Conservation (phyloP, 257 asterid species). For the Schizonepeta tenuifolia region DNA sequence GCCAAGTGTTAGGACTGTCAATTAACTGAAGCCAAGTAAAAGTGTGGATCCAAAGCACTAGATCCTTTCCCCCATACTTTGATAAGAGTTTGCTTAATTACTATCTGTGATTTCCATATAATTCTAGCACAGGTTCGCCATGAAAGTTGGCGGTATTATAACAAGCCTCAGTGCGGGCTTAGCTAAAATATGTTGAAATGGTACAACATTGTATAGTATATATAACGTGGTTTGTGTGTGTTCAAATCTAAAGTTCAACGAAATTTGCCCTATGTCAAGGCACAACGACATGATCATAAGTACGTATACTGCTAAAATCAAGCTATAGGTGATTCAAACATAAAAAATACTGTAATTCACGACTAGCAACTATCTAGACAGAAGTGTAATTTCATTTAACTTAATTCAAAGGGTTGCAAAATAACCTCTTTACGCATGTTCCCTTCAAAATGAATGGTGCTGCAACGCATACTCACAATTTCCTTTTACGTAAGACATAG, state of each 20-base stretch:
- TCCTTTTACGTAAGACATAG: not conserved
- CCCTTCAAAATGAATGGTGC: not conserved
- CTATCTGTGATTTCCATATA: not conserved
- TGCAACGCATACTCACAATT: not conserved
- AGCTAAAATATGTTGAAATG: not conserved
- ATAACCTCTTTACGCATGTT: slow-evolving; percentile 2
- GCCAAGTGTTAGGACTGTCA: not conserved
- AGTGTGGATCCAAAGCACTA: not conserved
- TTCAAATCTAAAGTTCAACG: not conserved
- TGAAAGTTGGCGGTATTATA: not conserved
- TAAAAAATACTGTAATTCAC: not conserved
- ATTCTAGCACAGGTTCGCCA: not conserved
- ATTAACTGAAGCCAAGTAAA: not conserved
- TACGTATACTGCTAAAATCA: not conserved
- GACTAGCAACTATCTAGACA: not conserved
- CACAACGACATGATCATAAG: not conserved
- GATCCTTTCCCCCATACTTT: no score
- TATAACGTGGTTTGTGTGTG: not conserved
- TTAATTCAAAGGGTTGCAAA: not conserved
- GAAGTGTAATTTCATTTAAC: not conserved
- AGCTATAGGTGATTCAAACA: not conserved
- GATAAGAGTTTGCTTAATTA: not conserved
- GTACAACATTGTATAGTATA: not conserved
- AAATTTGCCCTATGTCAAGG: not conserved
- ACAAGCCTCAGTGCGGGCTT: slow-evolving; percentile 3